Evolutionary conservation across 805 yeast species (phyloP).

Genomic region (Clavispora asparagi): DNA sequence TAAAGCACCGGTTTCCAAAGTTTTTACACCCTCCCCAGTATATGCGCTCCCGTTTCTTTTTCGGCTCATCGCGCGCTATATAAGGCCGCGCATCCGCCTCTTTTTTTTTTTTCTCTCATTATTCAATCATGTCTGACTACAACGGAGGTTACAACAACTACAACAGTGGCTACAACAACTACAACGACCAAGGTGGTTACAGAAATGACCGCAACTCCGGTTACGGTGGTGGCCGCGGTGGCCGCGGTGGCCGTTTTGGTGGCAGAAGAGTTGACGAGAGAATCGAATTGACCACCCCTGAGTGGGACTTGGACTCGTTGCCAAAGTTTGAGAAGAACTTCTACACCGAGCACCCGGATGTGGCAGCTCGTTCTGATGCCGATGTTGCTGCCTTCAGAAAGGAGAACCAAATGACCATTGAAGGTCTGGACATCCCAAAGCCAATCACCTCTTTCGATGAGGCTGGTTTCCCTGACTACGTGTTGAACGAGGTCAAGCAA

Average conservation of each 20-base stretch:
- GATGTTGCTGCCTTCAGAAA: slow-evolving; percentile 77
- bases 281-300: slow-evolving; percentile 58
- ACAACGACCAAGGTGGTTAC: slow-evolving; percentile 16
- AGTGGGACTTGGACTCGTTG: slow-evolving; percentile 72
- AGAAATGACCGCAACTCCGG: slow-evolving; percentile 18
- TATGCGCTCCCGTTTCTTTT: neutral
- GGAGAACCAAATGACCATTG: slow-evolving; percentile 78
- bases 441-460: slow-evolving; percentile 92
- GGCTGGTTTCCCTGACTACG: slow-evolving; percentile 97
- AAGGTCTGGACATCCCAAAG: slow-evolving; percentile 84
- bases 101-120: slow-evolving; percentile 1
- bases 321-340: slow-evolving; percentile 95
- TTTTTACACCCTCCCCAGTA: neutral
- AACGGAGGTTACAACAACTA: slow-evolving; percentile 21
- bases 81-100: slow-evolving; percentile 3
- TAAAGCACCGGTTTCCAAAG: too few species aligned
- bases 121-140: slow-evolving; percentile 13
- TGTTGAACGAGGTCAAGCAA: slow-evolving; percentile 77
- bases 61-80: slow-evolving; percentile 2
- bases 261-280: slow-evolving; percentile 37
- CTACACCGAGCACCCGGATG: slow-evolving; percentile 79
- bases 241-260: slow-evolving; percentile 28
- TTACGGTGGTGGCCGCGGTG: slow-evolving; percentile 26
- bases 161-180: slow-evolving; percentile 27
- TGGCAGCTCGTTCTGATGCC: slow-evolving; percentile 64